Base-by-base conservation (phyloP, 1,284 basidiomycete species). In the Ustilago loliicola region DNA sequence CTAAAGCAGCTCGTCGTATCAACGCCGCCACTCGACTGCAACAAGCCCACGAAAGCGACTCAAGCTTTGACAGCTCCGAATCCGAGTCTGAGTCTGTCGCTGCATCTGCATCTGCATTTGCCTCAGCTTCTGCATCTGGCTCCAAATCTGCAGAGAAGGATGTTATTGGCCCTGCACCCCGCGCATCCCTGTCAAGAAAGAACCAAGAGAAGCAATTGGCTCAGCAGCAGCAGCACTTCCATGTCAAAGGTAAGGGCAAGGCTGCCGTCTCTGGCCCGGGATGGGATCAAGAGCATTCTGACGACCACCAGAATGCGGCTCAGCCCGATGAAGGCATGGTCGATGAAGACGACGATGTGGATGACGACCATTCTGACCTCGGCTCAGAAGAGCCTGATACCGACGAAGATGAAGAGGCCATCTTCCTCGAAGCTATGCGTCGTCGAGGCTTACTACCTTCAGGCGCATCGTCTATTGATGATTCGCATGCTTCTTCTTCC, bases 341-440 rank as follows among this genome's bases (percentile, higher is more conserved):
- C 29, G 42, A 64, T 15, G 56, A 58, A 5, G 53, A 62, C n/a
- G 60, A 48, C 2, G 61, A 58, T 17, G 61, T 53, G 53, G 53
- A 61, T 9, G 48, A 53, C 0, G 62, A 61, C 15, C 78, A 74
- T 19, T 68, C 66, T 25, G 66, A 73, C 50, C 52, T 69, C 4
- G 60, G 21, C 25, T 77, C 74, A 9, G 74, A 80, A 52, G 69
- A 78, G 47, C 53, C 69, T 3, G 79, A 82, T 27, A 84, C 83
- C 0, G 81, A 84, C 47, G 65, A 72, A 21, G 83, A 85, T 47
- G 80, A 83, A 55, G 80, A 84, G 13, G 72, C 69, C 38, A 61
- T 85, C 29, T 70, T 85, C 25, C 58, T 81, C 32, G 80, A 85
- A 56, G 83, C 82, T 17, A 83, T 85, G 83, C 68, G 81, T 30